These are phyloP conservation scores for Corynespora cassiicola DNA, from an alignment of 2,329 filamentous ascomycete genomes.

Conservation along the genomic window DNA sequence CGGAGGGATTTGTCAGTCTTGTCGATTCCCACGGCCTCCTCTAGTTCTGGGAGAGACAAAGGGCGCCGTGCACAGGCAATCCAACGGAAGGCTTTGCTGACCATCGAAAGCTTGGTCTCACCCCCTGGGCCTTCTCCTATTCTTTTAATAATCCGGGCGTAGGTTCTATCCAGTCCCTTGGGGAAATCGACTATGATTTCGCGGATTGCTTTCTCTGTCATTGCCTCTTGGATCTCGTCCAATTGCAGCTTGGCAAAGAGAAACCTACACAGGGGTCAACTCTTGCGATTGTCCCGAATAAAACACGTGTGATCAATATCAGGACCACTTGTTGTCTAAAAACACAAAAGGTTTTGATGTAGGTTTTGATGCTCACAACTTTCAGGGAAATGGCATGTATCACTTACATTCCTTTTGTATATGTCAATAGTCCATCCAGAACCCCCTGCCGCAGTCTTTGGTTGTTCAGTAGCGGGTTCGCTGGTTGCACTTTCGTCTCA, in stretches of 20 bases:
- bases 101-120: constrained; percentile 4
- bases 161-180: constrained; percentile 30
- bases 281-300: too few relatives aligned
- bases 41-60: constrained; percentile 21
- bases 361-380: too few relatives aligned
- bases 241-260: constrained; percentile 42
- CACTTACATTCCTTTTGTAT: constrained; percentile 26
- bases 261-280: constrained; percentile 34
- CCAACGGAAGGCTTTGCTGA: constrained; percentile 20
- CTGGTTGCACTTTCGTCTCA: constrained; percentile 1
- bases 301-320: too few relatives aligned
- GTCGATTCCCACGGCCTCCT: constrained; percentile 22
- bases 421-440: constrained; percentile 8
- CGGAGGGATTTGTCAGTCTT: constrained; percentile 13
- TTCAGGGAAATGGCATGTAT: too few relatives aligned
- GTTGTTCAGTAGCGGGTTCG: constrained; percentile 9
- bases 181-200: constrained; percentile 29
- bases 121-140: constrained; percentile 6
- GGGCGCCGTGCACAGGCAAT: constrained; percentile 21
- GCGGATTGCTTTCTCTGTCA: constrained; percentile 29
- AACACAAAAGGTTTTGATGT: too few relatives aligned
- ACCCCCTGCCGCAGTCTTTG: constrained; percentile 15
- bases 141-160: constrained; percentile 21
- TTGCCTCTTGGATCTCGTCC: constrained; percentile 30
- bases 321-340: too few relatives aligned